Evolutionary conservation across 306 rosid species (phyloP).

Genomic region (Biancaea sappan): DNA sequence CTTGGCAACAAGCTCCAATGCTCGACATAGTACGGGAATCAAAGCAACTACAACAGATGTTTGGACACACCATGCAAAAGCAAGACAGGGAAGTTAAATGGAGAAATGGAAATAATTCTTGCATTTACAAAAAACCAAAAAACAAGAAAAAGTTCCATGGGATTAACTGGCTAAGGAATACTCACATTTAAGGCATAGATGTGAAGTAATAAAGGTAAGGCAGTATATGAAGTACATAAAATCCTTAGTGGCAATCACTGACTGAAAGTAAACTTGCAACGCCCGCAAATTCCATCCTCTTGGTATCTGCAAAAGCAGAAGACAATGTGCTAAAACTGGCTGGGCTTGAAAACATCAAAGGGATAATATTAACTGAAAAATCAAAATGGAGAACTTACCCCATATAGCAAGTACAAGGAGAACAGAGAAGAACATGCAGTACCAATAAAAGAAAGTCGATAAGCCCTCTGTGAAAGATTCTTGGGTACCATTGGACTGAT

Average conservation of each 20-base stretch:
- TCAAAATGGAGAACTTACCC: conserved; percentile 54
- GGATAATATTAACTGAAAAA: conserved; percentile 18
- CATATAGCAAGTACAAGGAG: conserved; percentile 77
- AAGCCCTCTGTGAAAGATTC: conserved; percentile 80
- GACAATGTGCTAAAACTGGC: conserved; percentile 31
- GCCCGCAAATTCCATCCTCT: conserved; percentile 93
- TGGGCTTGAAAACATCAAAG: neutral
- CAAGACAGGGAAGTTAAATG: conserved; percentile 5
- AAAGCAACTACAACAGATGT: conserved; percentile 75
- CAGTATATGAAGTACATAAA: conserved; percentile 87
- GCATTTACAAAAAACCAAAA: neutral
- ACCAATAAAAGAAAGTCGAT: conserved; percentile 90
- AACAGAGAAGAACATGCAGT: conserved; percentile 76
- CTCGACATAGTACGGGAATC: conserved; percentile 85
- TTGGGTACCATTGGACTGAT: conserved; percentile 76
- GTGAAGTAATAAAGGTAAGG: conserved; percentile 73
- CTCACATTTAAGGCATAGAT: conserved; percentile 87
- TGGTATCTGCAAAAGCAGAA: conserved; percentile 68
- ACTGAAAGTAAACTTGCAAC: conserved; percentile 84
- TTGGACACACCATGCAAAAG: conserved; percentile 29
- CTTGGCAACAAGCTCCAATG: conserved; percentile 91
- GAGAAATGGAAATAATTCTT: neutral
- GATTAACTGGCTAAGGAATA: conserved; percentile 26
- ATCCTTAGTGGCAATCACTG: conserved; percentile 73
- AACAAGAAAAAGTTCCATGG: conserved; percentile 4